Evolutionary conservation across 2,329 filamentous ascomycete genomes (phyloP).

Genomic region (Fusarium algeriense): DNA sequence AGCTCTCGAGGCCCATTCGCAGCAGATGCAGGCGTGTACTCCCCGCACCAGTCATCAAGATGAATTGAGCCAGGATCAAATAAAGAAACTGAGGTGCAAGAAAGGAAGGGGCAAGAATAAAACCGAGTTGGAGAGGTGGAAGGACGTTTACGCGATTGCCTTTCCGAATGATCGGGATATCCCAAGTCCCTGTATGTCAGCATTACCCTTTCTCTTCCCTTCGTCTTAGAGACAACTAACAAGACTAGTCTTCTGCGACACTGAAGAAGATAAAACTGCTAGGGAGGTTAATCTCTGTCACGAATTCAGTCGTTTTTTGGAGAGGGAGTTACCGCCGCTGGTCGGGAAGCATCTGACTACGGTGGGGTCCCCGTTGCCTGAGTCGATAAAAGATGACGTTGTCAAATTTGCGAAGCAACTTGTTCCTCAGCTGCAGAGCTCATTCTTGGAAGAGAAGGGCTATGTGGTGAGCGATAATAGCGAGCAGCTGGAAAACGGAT

Average conservation of each 20-base stretch:
- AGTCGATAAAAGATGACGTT: neutral
- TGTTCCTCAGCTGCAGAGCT: rapidly evolving
- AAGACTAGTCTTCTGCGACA: neutral
- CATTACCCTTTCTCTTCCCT: neutral
- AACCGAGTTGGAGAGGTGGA: rapidly evolving
- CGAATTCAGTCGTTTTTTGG: neutral
- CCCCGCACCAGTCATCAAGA: rapidly evolving
- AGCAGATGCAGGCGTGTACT: rapidly evolving
- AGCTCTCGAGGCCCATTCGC: rapidly evolving
- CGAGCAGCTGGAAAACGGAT: neutral
- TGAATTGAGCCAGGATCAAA: rapidly evolving
- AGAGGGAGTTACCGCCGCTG: neutral
- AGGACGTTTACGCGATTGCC: rapidly evolving
- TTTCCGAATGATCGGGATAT: neutral
- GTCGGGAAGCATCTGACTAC: neutral
- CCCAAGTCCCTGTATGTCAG: neutral
- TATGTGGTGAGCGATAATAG: neutral
- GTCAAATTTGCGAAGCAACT: rapidly evolving
- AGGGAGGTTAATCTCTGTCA: neutral
- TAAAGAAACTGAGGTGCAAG: rapidly evolving
- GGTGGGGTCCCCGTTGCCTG: rapidly evolving
- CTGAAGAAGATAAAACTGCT: rapidly evolving
- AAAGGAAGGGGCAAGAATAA: neutral
- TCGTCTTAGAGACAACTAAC: too few relatives aligned
- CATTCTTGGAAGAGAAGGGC: neutral